Evolutionary conservation across 2,329 filamentous ascomycete genomes (phyloP).

Genomic region (Paecilomyces dactylethromorphus): DNA sequence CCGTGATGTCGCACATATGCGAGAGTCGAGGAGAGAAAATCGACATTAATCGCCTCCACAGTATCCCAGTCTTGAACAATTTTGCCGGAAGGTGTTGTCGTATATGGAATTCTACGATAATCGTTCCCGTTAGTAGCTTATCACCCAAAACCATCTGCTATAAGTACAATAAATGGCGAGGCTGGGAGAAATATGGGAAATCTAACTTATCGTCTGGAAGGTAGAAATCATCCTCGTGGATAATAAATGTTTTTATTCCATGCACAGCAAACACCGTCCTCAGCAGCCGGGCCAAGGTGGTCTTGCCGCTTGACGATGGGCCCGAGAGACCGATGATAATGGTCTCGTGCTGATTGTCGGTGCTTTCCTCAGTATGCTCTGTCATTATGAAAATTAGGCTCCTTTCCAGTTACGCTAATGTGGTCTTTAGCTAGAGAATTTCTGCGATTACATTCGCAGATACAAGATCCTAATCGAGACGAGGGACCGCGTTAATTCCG

Average conservation of each 20-base stretch:
- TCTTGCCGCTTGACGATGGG: conserved; percentile 90
- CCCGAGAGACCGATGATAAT: conserved; percentile 78
- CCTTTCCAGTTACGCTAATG: not conserved
- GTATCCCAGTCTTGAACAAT: conserved; percentile 89
- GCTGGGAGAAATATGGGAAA: not conserved
- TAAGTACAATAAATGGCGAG: not conserved
- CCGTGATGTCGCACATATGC: conserved; percentile 64
- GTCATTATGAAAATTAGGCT: not conserved
- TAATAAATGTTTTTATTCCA: conserved; percentile 53
- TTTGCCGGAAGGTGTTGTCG: conserved; percentile 42
- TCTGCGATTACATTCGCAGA: not conserved
- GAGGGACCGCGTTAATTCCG: not conserved
- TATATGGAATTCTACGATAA: conserved; percentile 34
- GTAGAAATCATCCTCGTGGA: conserved; percentile 97
- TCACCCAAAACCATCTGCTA: too few relatives aligned
- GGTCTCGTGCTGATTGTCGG: conserved; percentile 13
- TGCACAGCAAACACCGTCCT: conserved; percentile 65
- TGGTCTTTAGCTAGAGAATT: not conserved
- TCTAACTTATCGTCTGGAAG: conserved; percentile 65
- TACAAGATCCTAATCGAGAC: not conserved
- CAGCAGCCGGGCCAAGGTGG: conserved; percentile 79
- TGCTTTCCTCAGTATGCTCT: not conserved
- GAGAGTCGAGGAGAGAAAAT: conserved; percentile 61
- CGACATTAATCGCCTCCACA: conserved; percentile 66
- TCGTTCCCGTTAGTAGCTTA: not conserved